Percentiles rank a stretch among this genome's conserved stretches.
phyloP scores from a whole-genome alignment of 2,329 filamentous ascomycete genomes.

The Plectosphaerella plurivora region DNA sequence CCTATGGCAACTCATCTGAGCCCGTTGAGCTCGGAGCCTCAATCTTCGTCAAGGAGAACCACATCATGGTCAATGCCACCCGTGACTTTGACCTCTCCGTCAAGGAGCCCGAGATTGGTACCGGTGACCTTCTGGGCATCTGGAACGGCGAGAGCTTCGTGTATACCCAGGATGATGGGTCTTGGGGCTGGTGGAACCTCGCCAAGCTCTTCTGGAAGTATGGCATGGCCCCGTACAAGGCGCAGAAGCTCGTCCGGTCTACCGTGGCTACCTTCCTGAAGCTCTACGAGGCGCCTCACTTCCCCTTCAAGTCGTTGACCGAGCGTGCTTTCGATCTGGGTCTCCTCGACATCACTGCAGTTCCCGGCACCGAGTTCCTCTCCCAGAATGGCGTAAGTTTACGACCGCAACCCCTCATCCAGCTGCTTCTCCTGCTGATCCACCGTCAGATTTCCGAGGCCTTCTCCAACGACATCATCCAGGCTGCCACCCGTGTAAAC shows the following conservation, averaged over 20 bases:
- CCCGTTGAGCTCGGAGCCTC: constrained; percentile 85
- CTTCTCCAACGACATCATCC: constrained; percentile 79
- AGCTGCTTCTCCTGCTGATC: not conserved
- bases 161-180: constrained; percentile 55
- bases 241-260: constrained; percentile 66
- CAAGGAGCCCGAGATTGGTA: constrained; percentile 35
- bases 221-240: constrained; percentile 70
- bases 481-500: constrained; percentile 88
- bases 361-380: constrained; percentile 72
- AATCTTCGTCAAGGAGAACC: constrained; percentile 84
- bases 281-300: constrained; percentile 76
- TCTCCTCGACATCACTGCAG: constrained; percentile 59
- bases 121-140: constrained; percentile 62
- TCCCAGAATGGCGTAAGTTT: constrained; percentile 51
- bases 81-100: constrained; percentile 65
- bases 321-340: constrained; percentile 63
- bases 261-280: constrained; percentile 70
- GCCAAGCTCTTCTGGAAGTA: constrained; percentile 82
- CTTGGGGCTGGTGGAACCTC: constrained; percentile 72
- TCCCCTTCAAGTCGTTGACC: constrained; percentile 78
- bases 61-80: constrained; percentile 73
- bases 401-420: not conserved
- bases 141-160: constrained; percentile 81
- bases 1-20: constrained; percentile 60
- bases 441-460: constrained; percentile 47